Base-by-base conservation (phyloP, 441 rosid species). In the Pelargonium myrrhifolium region DNA sequence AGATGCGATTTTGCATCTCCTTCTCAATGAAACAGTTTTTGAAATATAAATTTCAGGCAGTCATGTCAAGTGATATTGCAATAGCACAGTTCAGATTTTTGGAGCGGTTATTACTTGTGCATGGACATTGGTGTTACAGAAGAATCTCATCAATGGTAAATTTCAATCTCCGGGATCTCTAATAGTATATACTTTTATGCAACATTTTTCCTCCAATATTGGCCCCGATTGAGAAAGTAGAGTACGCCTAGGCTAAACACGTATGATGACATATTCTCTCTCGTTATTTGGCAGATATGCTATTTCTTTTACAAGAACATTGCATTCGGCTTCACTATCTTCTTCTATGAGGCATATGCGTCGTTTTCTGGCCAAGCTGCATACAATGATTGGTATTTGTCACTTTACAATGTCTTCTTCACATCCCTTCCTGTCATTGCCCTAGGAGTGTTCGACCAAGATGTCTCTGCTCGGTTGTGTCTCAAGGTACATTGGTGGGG, bases 221-320 rank as follows among this genome's bases (percentile, higher is more conserved):
- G 6, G 45, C 12, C 12, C 12, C 12, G 10, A 1, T 40, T 40
- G 45, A 40, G 9, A 10, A 15, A 31, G 6, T 31, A 31, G 31
- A 28, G 31, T 31, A 31, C 6, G 6, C 37, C 0, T 31, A 31
- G 37, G 7, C 37, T 31, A 31, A 31, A 31, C 37, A 31, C 37
- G 37, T 31, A 4, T 31, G 37, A 31, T 31, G 37, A 31, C 37
- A 31, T n/a, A n/a, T 10, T 37, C 4, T 22, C 68, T 62, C 28
- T 64, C 70, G 35, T 71, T 68, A 51, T 74, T 61, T 64, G 31
- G 67, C 87, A 93, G 99, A 89, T 91, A 72, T 91, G 96, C 84
- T 93, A 93, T 79, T 93, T 93, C 88, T 89, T 93, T 72, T 91
- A 93, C 92, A 91, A 93, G 92, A 93, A 93, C 75, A 88, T 93